Conservation (phyloP, 2,329 filamentous ascomycete species). For the Escovopsis sp. region DNA sequence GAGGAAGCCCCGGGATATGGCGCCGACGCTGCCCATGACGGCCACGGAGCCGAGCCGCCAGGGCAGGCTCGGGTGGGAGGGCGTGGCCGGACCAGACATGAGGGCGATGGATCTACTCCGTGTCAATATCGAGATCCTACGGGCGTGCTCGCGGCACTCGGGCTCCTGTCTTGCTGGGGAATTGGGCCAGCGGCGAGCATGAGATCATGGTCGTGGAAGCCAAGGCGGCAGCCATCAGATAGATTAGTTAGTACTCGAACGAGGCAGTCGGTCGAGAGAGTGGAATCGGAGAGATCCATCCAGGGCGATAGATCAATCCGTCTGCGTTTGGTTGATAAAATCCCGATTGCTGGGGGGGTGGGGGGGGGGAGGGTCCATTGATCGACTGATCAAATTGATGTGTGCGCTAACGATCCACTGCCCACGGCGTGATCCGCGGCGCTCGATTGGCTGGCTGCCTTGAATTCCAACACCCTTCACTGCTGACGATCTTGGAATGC, state of each 20-base stretch:
- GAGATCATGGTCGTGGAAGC: background rate
- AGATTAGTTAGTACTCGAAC: background rate
- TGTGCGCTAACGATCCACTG: too few relatives aligned
- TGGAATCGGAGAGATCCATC: background rate
- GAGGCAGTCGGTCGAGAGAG: background rate
- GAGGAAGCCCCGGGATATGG: constrained; percentile 60
- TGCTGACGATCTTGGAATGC: too few relatives aligned
- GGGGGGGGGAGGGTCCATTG: too few relatives aligned
- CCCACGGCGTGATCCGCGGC: too few relatives aligned
- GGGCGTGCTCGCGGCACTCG: background rate
- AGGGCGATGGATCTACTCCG: background rate
- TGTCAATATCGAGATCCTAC: background rate
- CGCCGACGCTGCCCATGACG: constrained; percentile 58
- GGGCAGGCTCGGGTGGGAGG: constrained; percentile 39
- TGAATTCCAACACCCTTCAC: too few relatives aligned
- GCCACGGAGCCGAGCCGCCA: constrained; percentile 63
- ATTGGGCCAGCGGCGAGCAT: background rate
- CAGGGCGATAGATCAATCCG: background rate
- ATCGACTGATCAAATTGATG: too few relatives aligned
- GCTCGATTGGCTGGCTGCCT: too few relatives aligned
- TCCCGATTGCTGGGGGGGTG: too few relatives aligned
- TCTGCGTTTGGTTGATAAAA: too few relatives aligned
- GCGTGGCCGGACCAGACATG: constrained; percentile 12
- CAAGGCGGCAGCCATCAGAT: background rate
- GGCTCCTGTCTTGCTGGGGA: background rate